These are phyloP conservation scores for Oryza glumipatula DNA, from an alignment of 176 grass and related monocot species.

Conservation along the genomic window DNA sequence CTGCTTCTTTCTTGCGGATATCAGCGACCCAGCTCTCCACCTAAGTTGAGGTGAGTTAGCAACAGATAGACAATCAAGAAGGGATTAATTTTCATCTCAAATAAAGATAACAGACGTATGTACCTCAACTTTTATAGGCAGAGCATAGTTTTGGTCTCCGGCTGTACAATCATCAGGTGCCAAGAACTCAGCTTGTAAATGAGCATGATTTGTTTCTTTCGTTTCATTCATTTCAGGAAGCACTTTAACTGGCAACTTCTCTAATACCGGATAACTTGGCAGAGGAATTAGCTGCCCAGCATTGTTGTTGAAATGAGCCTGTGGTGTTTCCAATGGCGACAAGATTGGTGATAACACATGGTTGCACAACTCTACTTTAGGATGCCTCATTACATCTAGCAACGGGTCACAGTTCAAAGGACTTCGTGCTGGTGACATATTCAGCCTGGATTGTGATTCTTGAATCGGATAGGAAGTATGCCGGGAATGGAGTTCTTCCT, in stretches of 20 bases:
- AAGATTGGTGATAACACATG: background rate
- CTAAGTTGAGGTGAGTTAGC: background rate
- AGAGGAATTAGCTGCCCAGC: conserved; percentile 10
- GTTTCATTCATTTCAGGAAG: background rate
- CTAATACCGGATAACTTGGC: background rate
- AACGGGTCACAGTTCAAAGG: background rate
- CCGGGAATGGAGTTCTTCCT: conserved; percentile 2
- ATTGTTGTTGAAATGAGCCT: background rate
- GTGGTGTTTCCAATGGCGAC: background rate
- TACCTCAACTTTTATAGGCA: conserved; percentile 29
- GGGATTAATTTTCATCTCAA: background rate
- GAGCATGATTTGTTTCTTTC: background rate
- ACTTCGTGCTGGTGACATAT: conserved; percentile 1
- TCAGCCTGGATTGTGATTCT: background rate
- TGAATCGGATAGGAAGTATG: background rate
- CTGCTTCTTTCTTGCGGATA: conserved; percentile 12
- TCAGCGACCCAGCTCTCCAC: conserved; percentile 2
- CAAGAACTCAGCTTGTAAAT: too few relatives aligned
- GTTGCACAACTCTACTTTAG: background rate
- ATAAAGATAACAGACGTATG: background rate
- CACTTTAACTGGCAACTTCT: background rate
- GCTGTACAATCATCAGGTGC: too few relatives aligned
- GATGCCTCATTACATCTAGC: background rate
- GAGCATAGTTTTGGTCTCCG: conserved; percentile 9
- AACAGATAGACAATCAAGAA: conserved; percentile 1